Evolutionary conservation across 2,329 filamentous ascomycete genomes (phyloP).

Genomic region (Colletotrichum theobromicola): DNA sequence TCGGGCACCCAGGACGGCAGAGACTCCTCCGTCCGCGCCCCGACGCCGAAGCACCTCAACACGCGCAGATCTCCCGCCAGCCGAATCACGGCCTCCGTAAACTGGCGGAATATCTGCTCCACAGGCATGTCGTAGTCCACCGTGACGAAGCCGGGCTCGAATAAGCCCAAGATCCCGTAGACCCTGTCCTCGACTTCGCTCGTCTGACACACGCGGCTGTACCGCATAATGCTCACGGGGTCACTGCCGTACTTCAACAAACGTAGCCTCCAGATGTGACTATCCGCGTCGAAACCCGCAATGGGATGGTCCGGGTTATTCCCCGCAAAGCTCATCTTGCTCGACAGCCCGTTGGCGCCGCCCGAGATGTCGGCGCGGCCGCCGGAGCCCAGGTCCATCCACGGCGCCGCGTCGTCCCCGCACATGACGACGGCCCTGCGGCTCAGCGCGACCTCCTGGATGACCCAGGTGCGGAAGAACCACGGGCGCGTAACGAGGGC

Average conservation of each 20-base stretch:
- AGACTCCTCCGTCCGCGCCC: neutral
- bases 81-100: neutral
- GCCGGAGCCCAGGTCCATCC: neutral
- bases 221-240: neutral
- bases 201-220: neutral
- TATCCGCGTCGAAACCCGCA: neutral
- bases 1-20: neutral
- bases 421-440: neutral
- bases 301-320: neutral
- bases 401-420: neutral
- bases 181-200: neutral
- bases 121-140: neutral
- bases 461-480: neutral
- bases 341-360: neutral
- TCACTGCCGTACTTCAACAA: neutral
- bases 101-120: neutral
- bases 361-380: neutral
- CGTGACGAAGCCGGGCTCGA: neutral
- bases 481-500: neutral
- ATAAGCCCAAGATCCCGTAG: neutral
- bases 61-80: neutral
- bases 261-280: neutral
- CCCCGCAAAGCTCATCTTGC: neutral
- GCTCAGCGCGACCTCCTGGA: neutral
- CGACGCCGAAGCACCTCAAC: neutral